Evolutionary conservation across 352 stramenopile genomes (phyloP).

Genomic region (Phytophthora pseudosyringae): DNA sequence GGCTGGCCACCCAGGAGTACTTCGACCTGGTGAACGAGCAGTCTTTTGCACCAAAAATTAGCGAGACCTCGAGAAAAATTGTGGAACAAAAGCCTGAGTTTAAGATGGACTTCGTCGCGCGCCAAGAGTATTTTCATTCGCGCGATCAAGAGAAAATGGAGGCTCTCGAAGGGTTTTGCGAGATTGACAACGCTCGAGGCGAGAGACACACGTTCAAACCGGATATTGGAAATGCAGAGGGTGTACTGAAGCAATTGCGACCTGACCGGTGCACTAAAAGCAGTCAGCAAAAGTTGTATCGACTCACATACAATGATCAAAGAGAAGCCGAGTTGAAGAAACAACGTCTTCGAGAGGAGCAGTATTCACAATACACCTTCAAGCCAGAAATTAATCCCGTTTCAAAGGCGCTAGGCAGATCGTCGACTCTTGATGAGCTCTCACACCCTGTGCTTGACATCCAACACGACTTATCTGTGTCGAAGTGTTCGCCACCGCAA

Average conservation of each 20-base stretch:
- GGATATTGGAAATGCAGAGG: constrained; percentile 78
- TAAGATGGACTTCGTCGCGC: constrained; percentile 76
- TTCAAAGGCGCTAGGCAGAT: constrained; percentile 63
- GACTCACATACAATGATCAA: constrained; percentile 74
- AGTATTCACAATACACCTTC: constrained; percentile 70
- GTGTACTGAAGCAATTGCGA: constrained; percentile 66
- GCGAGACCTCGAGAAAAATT: constrained; percentile 54
- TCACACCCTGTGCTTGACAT: constrained; percentile 46
- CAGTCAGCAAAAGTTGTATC: constrained; percentile 60
- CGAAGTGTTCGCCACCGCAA: constrained; percentile 18
- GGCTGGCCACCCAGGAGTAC: constrained; percentile 69
- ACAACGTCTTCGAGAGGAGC: constrained; percentile 58
- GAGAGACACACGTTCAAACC: constrained; percentile 69
- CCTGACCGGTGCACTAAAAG: constrained; percentile 71
- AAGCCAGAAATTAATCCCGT: constrained; percentile 83
- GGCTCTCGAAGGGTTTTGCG: constrained; percentile 55
- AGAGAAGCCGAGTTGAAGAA: constrained; percentile 65
- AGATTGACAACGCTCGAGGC: constrained; percentile 39
- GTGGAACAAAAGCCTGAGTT: constrained; percentile 74
- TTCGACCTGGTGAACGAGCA: constrained; percentile 70
- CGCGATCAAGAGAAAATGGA: constrained; percentile 69
- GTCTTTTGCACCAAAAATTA: constrained; percentile 68
- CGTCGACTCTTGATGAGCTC: constrained; percentile 54
- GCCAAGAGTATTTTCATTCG: constrained; percentile 72
- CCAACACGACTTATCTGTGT: not conserved